phyloP scores from a whole-genome alignment of 495 filamentous ascomycete genomes.

The Beverwykella pulmonaria region DNA sequence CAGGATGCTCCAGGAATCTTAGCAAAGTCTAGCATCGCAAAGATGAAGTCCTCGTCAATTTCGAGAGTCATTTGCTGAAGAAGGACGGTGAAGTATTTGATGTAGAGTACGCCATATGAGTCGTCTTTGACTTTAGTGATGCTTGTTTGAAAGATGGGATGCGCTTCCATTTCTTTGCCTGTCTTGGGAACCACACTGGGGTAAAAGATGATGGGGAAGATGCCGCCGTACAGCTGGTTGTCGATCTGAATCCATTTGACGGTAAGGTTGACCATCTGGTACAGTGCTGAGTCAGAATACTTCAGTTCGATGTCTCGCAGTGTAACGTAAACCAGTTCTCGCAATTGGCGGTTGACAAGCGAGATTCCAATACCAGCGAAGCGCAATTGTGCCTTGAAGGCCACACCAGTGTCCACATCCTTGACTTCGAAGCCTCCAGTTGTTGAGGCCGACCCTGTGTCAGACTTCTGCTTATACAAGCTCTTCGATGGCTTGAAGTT shows the following conservation, averaged over 20 bases:
- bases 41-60: conserved; percentile 97
- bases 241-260: conserved; percentile 99
- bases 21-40: conserved; percentile 90
- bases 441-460: conserved; percentile 59
- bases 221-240: conserved; percentile 96
- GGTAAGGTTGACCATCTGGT: conserved; percentile 83
- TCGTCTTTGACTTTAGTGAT: conserved; percentile 96
- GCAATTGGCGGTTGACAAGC: conserved; percentile 86
- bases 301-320: conserved; percentile 91
- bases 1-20: conserved; percentile 94
- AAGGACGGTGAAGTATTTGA: conserved; percentile 94
- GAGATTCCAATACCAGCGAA: conserved; percentile 92
- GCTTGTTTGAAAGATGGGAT: conserved; percentile 90
- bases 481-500: conserved; percentile 94
- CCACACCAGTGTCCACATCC: conserved; percentile 79
- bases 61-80: conserved; percentile 98
- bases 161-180: conserved; percentile 93
- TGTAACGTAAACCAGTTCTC: conserved; percentile 90
- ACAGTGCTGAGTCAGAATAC: conserved; percentile 86
- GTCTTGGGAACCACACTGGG: conserved; percentile 99
- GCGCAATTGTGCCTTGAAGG: conserved; percentile 82
- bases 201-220: conserved; percentile 96
- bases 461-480: conserved; percentile 82
- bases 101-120: conserved; percentile 95
- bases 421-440: conserved; percentile 88